These are phyloP conservation scores for Obba rivulosa DNA, from an alignment of 768 basidiomycete species.

Conservation along the genomic window DNA sequence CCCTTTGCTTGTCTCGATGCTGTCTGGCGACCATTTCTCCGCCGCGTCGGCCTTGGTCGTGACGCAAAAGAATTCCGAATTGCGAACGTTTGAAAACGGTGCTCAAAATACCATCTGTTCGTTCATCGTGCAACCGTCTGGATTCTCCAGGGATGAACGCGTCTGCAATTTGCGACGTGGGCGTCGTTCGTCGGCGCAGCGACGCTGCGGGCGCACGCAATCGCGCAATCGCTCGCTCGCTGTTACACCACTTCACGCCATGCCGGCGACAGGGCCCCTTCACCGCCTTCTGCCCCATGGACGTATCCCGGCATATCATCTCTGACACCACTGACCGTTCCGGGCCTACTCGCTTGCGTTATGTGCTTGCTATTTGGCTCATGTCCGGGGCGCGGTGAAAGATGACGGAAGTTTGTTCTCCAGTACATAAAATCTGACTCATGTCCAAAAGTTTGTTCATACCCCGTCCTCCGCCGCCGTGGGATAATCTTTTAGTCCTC, in stretches of 20 bases:
- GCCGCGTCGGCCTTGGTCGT: too few species aligned
- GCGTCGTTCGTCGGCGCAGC: too few species aligned
- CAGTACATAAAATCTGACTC: background rate
- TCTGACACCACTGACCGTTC: background rate
- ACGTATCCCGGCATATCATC: background rate
- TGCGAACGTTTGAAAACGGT: too few species aligned
- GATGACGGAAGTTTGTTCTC: background rate
- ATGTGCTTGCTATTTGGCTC: slow-evolving; percentile 1
- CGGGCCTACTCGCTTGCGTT: background rate
- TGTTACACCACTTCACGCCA: slow-evolving; percentile 14
- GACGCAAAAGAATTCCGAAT: too few species aligned
- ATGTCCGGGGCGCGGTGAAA: slow-evolving; percentile 4
- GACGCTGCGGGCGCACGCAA: background rate
- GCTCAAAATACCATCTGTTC: too few species aligned
- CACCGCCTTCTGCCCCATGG: background rate
- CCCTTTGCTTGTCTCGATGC: too few species aligned
- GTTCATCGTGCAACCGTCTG: too few species aligned
- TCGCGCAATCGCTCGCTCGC: slow-evolving; percentile 13
- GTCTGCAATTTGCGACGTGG: too few species aligned
- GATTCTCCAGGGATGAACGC: too few species aligned
- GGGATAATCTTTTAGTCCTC: background rate
- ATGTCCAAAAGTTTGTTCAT: background rate
- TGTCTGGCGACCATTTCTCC: too few species aligned
- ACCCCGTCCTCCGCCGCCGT: too few species aligned
- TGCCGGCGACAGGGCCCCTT: slow-evolving; percentile 3